Evolutionary conservation across 148 eudicot genomes (phyloP).

Genomic region (Persicaria maculosa): DNA sequence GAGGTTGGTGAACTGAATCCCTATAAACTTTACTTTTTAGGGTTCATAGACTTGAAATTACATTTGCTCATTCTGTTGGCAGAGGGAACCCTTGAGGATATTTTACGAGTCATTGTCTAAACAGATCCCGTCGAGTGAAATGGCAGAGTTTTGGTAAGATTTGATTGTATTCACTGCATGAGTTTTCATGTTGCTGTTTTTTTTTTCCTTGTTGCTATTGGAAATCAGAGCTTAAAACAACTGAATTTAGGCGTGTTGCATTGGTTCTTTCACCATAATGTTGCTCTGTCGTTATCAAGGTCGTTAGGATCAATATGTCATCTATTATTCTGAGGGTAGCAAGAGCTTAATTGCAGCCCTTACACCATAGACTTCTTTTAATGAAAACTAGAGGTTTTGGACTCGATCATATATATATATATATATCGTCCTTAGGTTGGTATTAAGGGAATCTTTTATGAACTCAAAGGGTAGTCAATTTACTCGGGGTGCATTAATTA

Average conservation of each 20-base stretch:
- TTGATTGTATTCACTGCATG: background rate
- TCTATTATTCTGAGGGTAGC: no score
- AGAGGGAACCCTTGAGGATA: conserved; percentile 90
- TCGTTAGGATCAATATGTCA: no score
- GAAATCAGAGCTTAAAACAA: background rate
- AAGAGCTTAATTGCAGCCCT: no score
- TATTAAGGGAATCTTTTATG: no score
- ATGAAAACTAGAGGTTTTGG: no score
- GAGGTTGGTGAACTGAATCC: conserved; percentile 39
- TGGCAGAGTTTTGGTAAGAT: conserved; percentile 96
- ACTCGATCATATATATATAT: no score
- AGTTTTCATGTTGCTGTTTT: background rate
- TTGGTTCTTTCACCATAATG: background rate
- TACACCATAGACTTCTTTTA: no score
- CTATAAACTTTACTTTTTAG: background rate
- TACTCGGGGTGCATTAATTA: no score
- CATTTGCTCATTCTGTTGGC: conserved; percentile 19
- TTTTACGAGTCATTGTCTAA: conserved; percentile 82
- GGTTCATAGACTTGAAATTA: background rate
- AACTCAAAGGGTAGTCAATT: no score
- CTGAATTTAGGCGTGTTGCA: background rate
- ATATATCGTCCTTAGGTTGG: no score
- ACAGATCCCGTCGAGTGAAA: conserved; percentile 92
- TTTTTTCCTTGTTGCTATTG: background rate
- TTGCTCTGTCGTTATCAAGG: no score